phyloP scores from a whole-genome alignment of 164 flowering plant species.

The Brasenia schreberi region DNA sequence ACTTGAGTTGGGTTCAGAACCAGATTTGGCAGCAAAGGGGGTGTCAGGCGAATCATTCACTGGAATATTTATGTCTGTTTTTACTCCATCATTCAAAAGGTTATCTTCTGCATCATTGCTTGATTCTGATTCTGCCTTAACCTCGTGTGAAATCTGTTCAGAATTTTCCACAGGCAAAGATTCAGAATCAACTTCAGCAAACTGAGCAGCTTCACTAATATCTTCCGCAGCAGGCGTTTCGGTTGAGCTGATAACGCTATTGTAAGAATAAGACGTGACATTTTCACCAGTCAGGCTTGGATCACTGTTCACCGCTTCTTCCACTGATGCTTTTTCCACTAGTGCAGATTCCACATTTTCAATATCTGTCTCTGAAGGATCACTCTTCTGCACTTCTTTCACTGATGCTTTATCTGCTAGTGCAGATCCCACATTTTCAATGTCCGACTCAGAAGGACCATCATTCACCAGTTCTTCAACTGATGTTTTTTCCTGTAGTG shows the following conservation, averaged over 20 bases:
- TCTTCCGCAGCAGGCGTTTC: background rate
- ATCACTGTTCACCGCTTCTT: background rate
- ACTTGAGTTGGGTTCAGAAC: conserved; percentile 1
- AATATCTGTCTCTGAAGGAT: too few relatives aligned
- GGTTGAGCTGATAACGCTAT: background rate
- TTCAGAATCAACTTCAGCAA: conserved; percentile 10
- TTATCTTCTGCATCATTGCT: background rate
- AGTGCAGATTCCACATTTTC: too few relatives aligned
- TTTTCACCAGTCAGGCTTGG: background rate
- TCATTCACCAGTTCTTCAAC: conserved; percentile 10
- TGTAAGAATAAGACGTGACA: background rate
- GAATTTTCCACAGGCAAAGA: conserved; percentile 8
- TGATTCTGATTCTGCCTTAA: background rate
- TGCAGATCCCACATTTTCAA: too few relatives aligned
- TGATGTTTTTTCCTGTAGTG: conserved; percentile 2
- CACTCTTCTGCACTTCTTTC: too few relatives aligned
- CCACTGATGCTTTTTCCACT: conserved; percentile 7
- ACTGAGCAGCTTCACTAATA: background rate
- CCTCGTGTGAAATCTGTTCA: background rate
- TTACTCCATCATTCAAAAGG: background rate
- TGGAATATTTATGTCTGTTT: background rate
- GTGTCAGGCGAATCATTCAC: background rate
- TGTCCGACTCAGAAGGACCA: too few relatives aligned
- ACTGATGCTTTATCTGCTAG: too few relatives aligned
- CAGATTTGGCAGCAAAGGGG: background rate